Evolutionary conservation across 2,329 filamentous ascomycete species (phyloP).

Genomic region (Fusarium nisikadoi): DNA sequence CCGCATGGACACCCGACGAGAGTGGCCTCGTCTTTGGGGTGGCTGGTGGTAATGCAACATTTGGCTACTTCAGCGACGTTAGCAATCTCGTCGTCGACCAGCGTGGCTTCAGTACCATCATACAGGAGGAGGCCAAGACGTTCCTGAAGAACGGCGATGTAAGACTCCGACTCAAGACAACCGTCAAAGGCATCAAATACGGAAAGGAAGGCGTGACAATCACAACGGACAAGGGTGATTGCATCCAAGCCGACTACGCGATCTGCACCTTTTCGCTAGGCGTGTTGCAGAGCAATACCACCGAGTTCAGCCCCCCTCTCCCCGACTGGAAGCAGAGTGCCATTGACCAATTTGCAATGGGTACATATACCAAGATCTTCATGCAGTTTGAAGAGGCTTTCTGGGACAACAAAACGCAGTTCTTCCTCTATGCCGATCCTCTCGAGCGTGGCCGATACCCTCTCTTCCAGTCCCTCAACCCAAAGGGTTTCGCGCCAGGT

Average conservation of each 20-base stretch:
- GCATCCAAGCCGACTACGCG: slow-evolving; percentile 69
- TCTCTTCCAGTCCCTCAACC: slow-evolving; percentile 71
- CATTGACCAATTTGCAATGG: slow-evolving; percentile 74
- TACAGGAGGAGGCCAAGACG: slow-evolving; percentile 65
- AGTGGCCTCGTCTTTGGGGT: slow-evolving; percentile 66
- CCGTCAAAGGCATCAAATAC: slow-evolving; percentile 66
- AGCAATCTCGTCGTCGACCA: slow-evolving; percentile 71
- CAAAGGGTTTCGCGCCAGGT: slow-evolving; percentile 66
- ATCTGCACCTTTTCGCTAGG: slow-evolving; percentile 76
- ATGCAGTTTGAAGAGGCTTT: slow-evolving; percentile 75
- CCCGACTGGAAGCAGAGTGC: slow-evolving; percentile 72
- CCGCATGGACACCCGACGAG: slow-evolving; percentile 65
- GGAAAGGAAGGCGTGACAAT: slow-evolving; percentile 63
- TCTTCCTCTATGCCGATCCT: slow-evolving; percentile 58
- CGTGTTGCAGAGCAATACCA: slow-evolving; percentile 70
- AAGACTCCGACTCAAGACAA: slow-evolving; percentile 67
- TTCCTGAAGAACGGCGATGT: slow-evolving; percentile 67
- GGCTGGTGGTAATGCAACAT: slow-evolving; percentile 68
- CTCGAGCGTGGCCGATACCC: slow-evolving; percentile 59
- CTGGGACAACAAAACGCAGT: slow-evolving; percentile 62
- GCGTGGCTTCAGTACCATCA: slow-evolving; percentile 68
- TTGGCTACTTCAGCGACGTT: slow-evolving; percentile 69
- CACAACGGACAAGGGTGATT: slow-evolving; percentile 61
- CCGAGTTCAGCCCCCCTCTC: slow-evolving; percentile 67
- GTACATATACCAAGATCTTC: slow-evolving; percentile 79